Conservation (phyloP, 2,329 filamentous ascomycete species). For the Graphilbum sp. region DNA sequence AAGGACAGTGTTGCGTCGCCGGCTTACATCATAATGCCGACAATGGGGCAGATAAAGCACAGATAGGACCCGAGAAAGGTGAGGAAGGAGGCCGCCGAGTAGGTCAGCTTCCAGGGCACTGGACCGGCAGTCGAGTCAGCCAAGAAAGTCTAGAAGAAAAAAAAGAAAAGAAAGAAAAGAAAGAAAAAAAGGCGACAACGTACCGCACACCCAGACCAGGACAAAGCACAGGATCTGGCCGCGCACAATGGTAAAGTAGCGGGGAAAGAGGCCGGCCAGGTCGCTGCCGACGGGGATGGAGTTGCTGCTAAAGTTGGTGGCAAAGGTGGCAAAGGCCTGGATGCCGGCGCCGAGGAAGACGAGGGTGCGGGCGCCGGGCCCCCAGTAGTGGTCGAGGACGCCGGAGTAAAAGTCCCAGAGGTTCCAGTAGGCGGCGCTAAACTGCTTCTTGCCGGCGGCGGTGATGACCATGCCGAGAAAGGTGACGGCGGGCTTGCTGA, state of each 20-base stretch:
- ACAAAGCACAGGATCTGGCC: slow-evolving; percentile 11
- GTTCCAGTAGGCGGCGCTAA: slow-evolving; percentile 17
- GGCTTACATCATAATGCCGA: slow-evolving; percentile 2
- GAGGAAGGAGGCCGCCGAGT: slow-evolving; percentile 7
- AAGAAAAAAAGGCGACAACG: background rate
- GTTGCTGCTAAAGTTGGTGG: slow-evolving; percentile 13
- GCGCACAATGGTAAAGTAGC: slow-evolving; percentile 18
- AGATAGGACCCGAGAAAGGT: slow-evolving; percentile 10
- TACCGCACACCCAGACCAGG: slow-evolving; percentile 1
- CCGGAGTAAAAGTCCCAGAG: slow-evolving; percentile 10
- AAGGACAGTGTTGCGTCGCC: background rate
- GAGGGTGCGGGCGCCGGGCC: slow-evolving; percentile 5
- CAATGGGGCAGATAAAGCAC: slow-evolving; percentile 9
- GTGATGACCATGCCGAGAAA: slow-evolving; percentile 24
- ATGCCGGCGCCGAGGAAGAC: slow-evolving; percentile 9
- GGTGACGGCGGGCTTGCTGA: slow-evolving; percentile 24
- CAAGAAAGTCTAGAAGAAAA: too few species aligned
- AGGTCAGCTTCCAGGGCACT: slow-evolving; percentile 8
- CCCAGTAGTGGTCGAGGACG: slow-evolving; percentile 9
- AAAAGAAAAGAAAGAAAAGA: too few species aligned
- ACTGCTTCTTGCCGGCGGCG: slow-evolving; percentile 23
- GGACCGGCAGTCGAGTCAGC: too few species aligned
- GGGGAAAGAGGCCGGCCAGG: slow-evolving; percentile 16
- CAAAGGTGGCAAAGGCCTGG: slow-evolving; percentile 10
- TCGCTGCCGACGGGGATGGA: slow-evolving; percentile 21